Conservation (phyloP, 164 flowering plant species). For the Kalanchoe fedtschenkoi region DNA sequence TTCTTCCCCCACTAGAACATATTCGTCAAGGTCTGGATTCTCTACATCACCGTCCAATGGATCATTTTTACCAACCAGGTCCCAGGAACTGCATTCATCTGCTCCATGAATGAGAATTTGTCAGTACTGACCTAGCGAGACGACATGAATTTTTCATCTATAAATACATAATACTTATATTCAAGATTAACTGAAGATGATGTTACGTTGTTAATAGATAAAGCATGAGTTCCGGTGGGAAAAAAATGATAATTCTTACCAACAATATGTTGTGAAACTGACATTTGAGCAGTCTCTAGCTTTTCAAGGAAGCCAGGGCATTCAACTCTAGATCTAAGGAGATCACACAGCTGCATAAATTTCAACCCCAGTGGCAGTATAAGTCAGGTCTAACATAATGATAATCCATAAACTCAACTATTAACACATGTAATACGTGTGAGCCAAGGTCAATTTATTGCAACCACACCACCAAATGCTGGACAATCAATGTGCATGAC, state of each 20-base stretch:
- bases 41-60: constrained; percentile 54
- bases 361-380: background rate
- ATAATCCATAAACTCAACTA: background rate
- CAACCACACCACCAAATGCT: too few species aligned
- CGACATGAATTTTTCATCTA: background rate
- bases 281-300: constrained; percentile 49
- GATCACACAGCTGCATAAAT: constrained; percentile 54
- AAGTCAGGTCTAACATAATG: background rate
- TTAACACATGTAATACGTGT: too few species aligned
- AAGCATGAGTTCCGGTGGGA: background rate
- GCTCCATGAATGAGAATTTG: constrained; percentile 15
- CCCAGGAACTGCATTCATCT: constrained; percentile 87
- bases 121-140: background rate
- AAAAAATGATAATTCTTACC: constrained; percentile 35
- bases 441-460: too few species aligned
- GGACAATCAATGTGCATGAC: too few species aligned
- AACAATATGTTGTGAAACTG: constrained; percentile 29
- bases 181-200: background rate
- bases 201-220: background rate
- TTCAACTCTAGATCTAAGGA: constrained; percentile 69
- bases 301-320: constrained; percentile 71
- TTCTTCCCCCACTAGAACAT: constrained; percentile 78
- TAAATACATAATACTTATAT: background rate
- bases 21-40: constrained; percentile 50
- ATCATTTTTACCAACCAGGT: constrained; percentile 60